These are phyloP conservation scores for Scutellaria minor DNA, from an alignment of 257 asterid genomes.

Conservation along the genomic window DNA sequence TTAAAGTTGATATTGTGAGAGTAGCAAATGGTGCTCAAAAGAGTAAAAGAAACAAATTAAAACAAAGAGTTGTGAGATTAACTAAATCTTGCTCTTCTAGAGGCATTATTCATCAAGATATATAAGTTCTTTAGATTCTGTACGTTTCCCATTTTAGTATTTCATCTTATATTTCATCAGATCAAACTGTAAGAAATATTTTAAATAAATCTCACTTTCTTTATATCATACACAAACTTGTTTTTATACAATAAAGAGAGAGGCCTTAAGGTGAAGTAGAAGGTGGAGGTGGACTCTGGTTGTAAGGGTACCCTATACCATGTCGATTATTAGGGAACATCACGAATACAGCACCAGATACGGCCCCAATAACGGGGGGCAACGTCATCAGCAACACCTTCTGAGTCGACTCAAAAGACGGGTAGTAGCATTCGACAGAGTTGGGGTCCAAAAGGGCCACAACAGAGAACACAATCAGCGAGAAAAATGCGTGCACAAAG, in stretches of 20 bases:
- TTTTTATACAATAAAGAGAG: neutral
- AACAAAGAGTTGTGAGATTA: slow-evolving; percentile 43
- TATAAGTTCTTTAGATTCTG: neutral
- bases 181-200: no score
- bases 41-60: slow-evolving; percentile 40
- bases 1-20: slow-evolving; percentile 77
- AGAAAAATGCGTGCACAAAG: slow-evolving; percentile 58
- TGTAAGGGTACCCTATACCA: slow-evolving; percentile 66
- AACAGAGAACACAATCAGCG: slow-evolving; percentile 52
- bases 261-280: slow-evolving; percentile 26
- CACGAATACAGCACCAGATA: slow-evolving; percentile 54
- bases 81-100: slow-evolving; percentile 53
- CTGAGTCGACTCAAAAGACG: slow-evolving; percentile 55
- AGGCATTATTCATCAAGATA: neutral
- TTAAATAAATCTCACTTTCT: no score
- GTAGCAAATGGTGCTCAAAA: slow-evolving; percentile 35
- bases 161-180: no score
- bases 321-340: slow-evolving; percentile 70
- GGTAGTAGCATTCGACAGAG: slow-evolving; percentile 64
- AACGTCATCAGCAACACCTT: slow-evolving; percentile 57
- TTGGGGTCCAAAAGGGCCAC: slow-evolving; percentile 68
- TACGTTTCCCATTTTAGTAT: no score
- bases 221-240: neutral
- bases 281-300: slow-evolving; percentile 19
- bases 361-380: slow-evolving; percentile 65